These are phyloP conservation scores for Cucumis melo DNA, from an alignment of 306 rosid genomes.

Conservation along the genomic window DNA sequence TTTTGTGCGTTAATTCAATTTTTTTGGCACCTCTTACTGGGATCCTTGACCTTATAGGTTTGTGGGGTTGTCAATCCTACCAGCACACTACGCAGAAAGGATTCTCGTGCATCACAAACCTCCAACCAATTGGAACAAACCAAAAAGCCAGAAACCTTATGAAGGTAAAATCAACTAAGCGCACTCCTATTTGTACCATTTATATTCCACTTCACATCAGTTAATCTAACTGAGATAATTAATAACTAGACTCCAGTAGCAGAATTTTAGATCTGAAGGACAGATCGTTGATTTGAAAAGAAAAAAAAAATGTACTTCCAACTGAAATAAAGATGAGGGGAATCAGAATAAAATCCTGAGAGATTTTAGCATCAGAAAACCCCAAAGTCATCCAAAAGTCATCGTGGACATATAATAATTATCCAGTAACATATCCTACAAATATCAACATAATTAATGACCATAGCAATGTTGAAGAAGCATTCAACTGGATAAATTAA, in stretches of 20 bases:
- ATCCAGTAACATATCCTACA: neutral
- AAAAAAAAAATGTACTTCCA: too few species aligned
- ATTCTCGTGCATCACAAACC: neutral
- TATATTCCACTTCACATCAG: neutral
- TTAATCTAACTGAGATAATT: neutral
- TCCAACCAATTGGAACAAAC: neutral
- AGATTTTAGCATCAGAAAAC: too few species aligned
- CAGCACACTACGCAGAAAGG: neutral
- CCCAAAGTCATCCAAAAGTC: neutral
- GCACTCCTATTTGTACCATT: neutral
- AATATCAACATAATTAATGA: neutral
- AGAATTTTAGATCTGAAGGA: neutral
- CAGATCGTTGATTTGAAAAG: neutral
- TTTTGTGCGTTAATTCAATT: neutral
- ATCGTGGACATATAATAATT: neutral
- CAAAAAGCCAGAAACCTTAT: neutral
- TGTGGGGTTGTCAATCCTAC: neutral
- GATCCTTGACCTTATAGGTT: neutral
- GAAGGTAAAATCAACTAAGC: neutral
- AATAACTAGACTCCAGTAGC: neutral
- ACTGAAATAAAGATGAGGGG: too few species aligned
- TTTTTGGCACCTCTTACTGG: neutral
- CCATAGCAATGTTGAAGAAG: neutral
- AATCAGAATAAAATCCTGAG: too few species aligned
- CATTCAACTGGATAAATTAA: slow-evolving; percentile 4